Evolutionary conservation across 805 yeast genomes (phyloP).

Genomic region (Metschnikowia henanensis): DNA sequence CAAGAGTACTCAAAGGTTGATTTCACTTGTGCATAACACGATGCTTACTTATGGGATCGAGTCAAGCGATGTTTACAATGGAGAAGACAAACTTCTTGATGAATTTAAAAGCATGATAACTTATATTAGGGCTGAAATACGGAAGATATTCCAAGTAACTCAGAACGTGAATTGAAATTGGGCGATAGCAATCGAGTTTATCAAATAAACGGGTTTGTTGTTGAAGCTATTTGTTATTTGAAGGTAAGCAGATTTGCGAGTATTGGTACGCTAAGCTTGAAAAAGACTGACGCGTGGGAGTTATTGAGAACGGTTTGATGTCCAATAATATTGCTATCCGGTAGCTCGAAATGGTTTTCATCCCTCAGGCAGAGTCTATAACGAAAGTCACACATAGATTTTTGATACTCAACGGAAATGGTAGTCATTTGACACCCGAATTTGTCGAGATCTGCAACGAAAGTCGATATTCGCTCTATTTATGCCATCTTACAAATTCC

Average conservation of each 20-base stretch:
- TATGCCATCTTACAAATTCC: not conserved
- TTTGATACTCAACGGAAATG: conserved; percentile 1
- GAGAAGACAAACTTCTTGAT: conserved; percentile 1
- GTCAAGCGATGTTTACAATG: not conserved
- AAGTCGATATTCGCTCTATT: not conserved
- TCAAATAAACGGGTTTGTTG: not conserved
- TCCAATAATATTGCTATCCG: not conserved
- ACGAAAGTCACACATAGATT: not conserved
- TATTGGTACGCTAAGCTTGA: not conserved
- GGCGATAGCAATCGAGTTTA: conserved; percentile 4
- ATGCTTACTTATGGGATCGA: not conserved
- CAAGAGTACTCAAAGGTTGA: not conserved
- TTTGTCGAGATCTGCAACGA: not conserved
- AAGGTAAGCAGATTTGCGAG: not conserved
- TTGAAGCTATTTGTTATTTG: not conserved
- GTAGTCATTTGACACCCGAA: not conserved
- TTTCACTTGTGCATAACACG: not conserved
- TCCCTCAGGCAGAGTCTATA: not conserved
- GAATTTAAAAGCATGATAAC: not conserved
- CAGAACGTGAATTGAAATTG: not conserved
- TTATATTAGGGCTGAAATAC: not conserved
- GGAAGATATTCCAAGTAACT: not conserved
- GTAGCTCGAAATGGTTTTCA: conserved; percentile 2
- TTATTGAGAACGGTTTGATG: not conserved
- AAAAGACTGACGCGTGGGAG: not conserved